phyloP scores from a whole-genome alignment of 345 rosid species.

The Brassica rapa region DNA sequence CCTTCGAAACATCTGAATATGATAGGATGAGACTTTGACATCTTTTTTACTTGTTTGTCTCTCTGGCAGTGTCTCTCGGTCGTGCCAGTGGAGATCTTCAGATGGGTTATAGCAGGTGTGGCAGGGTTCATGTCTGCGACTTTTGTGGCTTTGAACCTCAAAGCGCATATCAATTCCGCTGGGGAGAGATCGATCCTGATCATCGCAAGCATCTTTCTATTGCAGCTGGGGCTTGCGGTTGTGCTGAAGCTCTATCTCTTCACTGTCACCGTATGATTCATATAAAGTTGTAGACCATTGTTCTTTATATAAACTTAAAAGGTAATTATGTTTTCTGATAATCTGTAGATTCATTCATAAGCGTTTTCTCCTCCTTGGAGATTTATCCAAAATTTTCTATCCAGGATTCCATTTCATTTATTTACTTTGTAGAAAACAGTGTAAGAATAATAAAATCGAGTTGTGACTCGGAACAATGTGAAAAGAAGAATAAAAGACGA shows the following conservation, averaged over 20 bases:
- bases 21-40: neutral
- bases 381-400: constrained; percentile 31
- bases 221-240: constrained; percentile 87
- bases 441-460: constrained; percentile 20
- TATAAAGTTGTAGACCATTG: neutral
- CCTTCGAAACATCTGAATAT: neutral
- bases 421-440: constrained; percentile 25
- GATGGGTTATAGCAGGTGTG: constrained; percentile 88
- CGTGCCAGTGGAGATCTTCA: constrained; percentile 86
- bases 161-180: constrained; percentile 81
- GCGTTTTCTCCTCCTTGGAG: neutral
- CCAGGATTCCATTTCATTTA: constrained; percentile 17
- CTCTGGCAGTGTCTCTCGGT: constrained; percentile 85
- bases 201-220: constrained; percentile 78
- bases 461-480: constrained; percentile 11
- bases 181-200: constrained; percentile 93
- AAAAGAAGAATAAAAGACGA: neutral
- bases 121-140: constrained; percentile 98
- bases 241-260: constrained; percentile 82
- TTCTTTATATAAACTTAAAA: neutral
- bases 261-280: constrained; percentile 51
- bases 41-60: constrained; percentile 33
- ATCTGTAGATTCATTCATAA: constrained; percentile 1
- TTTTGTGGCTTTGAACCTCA: constrained; percentile 86
- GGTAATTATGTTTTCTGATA: neutral